Evolutionary conservation across 768 basidiomycete genomes (phyloP), one percentile per base, ranked within the genome.

Genomic region (Pisolithus microcarpus): DNA sequence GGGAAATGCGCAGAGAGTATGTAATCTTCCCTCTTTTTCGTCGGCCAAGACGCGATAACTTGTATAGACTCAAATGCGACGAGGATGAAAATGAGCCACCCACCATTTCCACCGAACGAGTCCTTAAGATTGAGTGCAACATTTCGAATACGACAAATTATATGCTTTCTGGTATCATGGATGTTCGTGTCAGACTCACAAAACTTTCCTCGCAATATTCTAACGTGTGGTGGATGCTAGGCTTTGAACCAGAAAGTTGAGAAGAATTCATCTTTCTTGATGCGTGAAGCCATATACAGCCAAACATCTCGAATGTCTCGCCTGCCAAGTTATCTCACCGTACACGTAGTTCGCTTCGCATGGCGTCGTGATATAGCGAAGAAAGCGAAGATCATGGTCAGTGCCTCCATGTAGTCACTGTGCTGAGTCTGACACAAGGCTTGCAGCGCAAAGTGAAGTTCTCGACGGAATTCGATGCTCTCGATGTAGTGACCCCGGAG

Each of bases 381-480:
- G 73, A 98, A 98, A 64, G 84, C 95, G 2, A 98, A 99, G 72
- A 95, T 98, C 65, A 92, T 99, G 95, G 87, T 87, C 53, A 40
- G 70, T 59, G 30, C 26, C 50, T 0, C 18, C 23, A 23, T 42
- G 43, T 18, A 23, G 7, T 23, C 30, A 8, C 23, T 10, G 21
- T 31, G 26, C 34, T 15, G 15, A 30, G 2, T 18, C 26, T 40
- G 21, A 19, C 47, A 38, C 6, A 30, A 51, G 19, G 11, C 44
- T 18, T 49, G 38, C 60, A 90, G 88, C 81, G 87, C 43, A 87
- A 85, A 75, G 93, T 99, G 53, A 96, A 92, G 69, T 97, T 97
- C 67, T 84, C 88, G 1, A 76, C 82, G 39, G 91, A 95, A 57
- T 84, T 91, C 50, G 94, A 97, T 60, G 88, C 85, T 0, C 63